Evolutionary conservation across 306 rosid species (phyloP).

Genomic region (Quercus berberidifolia): DNA sequence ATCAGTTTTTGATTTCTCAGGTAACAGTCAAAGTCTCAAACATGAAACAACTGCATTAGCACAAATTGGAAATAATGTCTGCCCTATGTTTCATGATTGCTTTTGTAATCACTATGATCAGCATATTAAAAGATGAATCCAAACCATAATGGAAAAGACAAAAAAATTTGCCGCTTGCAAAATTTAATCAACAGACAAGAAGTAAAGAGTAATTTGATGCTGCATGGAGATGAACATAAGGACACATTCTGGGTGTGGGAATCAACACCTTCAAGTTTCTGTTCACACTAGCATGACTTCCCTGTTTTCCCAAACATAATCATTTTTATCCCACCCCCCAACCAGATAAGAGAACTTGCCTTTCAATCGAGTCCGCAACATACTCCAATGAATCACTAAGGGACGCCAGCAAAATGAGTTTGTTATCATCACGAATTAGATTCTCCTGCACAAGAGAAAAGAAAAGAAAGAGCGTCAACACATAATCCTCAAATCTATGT

Average conservation of each 20-base stretch:
- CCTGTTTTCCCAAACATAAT: neutral
- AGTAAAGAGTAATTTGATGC: neutral
- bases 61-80: no score
- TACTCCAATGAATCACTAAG: slow-evolving; percentile 97
- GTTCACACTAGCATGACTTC: slow-evolving; percentile 8
- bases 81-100: no score
- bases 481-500: neutral
- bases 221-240: neutral
- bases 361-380: slow-evolving; percentile 92
- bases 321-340: slow-evolving; percentile 7
- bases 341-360: slow-evolving; percentile 51
- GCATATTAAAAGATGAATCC: no score
- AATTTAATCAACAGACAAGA: no score
- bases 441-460: slow-evolving; percentile 64
- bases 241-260: neutral
- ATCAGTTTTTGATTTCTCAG: no score
- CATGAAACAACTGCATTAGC: no score
- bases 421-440: slow-evolving; percentile 93
- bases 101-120: no score
- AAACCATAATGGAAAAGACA: no score
- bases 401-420: slow-evolving; percentile 92
- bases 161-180: no score
- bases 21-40: no score
- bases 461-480: slow-evolving; percentile 12
- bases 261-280: neutral